phyloP scores from a whole-genome alignment of 768 basidiomycete species.

The Gymnopilus junonius region DNA sequence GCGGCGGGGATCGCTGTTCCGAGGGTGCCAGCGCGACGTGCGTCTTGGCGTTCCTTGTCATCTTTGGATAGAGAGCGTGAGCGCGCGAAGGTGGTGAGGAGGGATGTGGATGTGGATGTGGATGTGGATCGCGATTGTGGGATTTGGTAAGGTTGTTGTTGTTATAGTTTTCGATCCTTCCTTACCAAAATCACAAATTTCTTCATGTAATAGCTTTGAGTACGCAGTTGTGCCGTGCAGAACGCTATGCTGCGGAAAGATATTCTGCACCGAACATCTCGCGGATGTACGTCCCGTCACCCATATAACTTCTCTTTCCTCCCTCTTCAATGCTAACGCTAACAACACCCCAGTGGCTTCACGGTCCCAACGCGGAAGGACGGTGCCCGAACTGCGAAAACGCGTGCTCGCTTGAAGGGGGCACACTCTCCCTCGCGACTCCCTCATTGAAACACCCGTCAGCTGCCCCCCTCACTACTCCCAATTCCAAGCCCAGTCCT shows the following conservation, averaged over 20 bases:
- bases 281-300: slow-evolving; percentile 28
- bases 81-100: neutral
- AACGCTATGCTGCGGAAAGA: slow-evolving; percentile 36
- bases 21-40: slow-evolving; percentile 10
- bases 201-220: slow-evolving; percentile 32
- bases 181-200: neutral
- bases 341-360: slow-evolving; percentile 35
- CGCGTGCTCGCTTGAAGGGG: slow-evolving; percentile 28
- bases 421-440: slow-evolving; percentile 29
- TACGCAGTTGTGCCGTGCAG: slow-evolving; percentile 33
- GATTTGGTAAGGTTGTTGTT: slow-evolving; percentile 27
- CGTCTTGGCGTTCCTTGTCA: slow-evolving; percentile 12
- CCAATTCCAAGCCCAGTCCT: slow-evolving; percentile 10
- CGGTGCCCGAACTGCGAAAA: slow-evolving; percentile 38
- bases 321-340: neutral
- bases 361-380: slow-evolving; percentile 35
- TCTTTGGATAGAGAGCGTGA: slow-evolving; percentile 16
- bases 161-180: neutral
- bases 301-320: neutral
- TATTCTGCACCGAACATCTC: slow-evolving; percentile 37
- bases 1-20: slow-evolving; percentile 25
- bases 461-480: slow-evolving; percentile 6
- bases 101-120: too few relatives aligned
- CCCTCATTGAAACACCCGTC: slow-evolving; percentile 19
- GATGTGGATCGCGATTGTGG: slow-evolving; percentile 35